These are phyloP conservation scores for Paulownia fortunei DNA, from an alignment of 257 asterid species.

Conservation along the genomic window DNA sequence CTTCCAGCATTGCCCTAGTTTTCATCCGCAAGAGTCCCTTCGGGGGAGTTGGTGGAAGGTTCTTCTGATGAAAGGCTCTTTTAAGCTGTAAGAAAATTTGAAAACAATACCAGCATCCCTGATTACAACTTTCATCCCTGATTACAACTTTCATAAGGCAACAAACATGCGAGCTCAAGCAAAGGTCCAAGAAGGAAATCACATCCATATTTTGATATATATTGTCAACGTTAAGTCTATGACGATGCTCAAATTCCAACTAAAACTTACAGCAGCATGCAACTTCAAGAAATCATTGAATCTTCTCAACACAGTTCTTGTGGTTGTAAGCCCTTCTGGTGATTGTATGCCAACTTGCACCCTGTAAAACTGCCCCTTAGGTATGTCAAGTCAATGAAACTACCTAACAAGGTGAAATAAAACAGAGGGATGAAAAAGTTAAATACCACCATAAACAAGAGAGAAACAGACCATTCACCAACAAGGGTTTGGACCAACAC, in stretches of 20 bases:
- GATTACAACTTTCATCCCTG: too few relatives aligned
- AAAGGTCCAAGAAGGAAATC: conserved; percentile 11
- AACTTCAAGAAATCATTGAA: conserved; percentile 94
- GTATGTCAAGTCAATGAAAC: conserved; percentile 49
- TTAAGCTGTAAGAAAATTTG: conserved; percentile 67
- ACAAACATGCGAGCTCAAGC: conserved; percentile 27
- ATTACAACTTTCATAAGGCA: too few relatives aligned
- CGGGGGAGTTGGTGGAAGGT: conserved; percentile 85
- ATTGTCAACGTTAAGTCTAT: too few relatives aligned
- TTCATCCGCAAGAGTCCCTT: conserved; percentile 85
- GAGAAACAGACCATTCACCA: conserved; percentile 26
- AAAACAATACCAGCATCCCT: conserved; percentile 25
- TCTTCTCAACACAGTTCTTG: conserved; percentile 87
- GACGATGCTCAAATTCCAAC: conserved; percentile 15
- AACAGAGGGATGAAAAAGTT: neutral
- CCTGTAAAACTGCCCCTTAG: conserved; percentile 92
- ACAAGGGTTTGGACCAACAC: neutral
- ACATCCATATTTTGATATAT: conserved; percentile 14
- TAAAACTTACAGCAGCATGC: conserved; percentile 81
- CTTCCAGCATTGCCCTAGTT: conserved; percentile 90
- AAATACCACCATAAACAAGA: conserved; percentile 11
- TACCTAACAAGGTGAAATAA: conserved; percentile 11
- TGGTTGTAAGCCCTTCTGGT: conserved; percentile 82
- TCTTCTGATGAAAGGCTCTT: conserved; percentile 73
- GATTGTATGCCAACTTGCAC: conserved; percentile 92